Conservation (phyloP, 495 filamentous ascomycete genomes). For the Aspergillus funiculosus region DNA sequence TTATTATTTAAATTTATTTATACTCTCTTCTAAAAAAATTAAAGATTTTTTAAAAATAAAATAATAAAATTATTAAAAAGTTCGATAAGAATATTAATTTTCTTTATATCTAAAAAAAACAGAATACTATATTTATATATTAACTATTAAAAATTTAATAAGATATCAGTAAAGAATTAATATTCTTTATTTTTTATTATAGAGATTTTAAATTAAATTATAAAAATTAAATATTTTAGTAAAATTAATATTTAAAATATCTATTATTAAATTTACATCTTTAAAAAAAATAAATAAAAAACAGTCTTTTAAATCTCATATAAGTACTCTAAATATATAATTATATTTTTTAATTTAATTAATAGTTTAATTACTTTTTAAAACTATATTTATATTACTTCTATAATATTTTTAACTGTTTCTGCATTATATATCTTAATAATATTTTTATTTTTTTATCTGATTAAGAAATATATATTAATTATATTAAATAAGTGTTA, state of each 20-base stretch:
- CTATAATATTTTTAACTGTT: too few relatives aligned
- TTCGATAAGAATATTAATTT: too few relatives aligned
- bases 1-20: conserved; percentile 8
- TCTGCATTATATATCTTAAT: too few relatives aligned
- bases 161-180: neutral
- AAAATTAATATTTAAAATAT: conserved; percentile 14
- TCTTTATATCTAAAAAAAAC: too few relatives aligned
- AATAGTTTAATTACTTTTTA: too few relatives aligned
- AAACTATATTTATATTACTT: too few relatives aligned
- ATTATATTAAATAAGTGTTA: too few relatives aligned
- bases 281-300: conserved; percentile 13
- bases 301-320: neutral
- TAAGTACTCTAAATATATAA: too few relatives aligned
- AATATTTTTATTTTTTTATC: too few relatives aligned
- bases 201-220: conserved; percentile 8
- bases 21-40: neutral
- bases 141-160: neutral
- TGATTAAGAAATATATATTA: too few relatives aligned
- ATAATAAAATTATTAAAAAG: conserved; percentile 5
- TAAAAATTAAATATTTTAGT: conserved; percentile 9
- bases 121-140: conserved; percentile 2
- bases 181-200: conserved; percentile 6
- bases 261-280: conserved; percentile 14
- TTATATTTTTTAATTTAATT: too few relatives aligned
- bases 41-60: neutral